These are phyloP conservation scores for Nemania sp. DNA, from an alignment of 2,329 filamentous ascomycete species.

Conservation along the genomic window DNA sequence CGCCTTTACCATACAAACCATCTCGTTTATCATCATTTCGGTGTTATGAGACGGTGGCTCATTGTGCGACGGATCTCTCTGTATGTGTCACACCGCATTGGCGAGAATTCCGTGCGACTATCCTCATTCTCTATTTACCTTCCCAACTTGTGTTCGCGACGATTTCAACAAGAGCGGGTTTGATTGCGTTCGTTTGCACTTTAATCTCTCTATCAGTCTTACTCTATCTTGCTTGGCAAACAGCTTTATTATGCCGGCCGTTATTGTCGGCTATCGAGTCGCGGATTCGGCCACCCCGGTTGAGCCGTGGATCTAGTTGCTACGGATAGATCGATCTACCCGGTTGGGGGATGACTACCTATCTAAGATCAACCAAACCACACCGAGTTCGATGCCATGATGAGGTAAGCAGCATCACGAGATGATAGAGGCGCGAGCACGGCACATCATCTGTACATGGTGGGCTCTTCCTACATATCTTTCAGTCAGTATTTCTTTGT, in stretches of 20 bases:
- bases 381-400: neutral
- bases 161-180: neutral
- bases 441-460: neutral
- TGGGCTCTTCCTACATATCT: no score
- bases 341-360: neutral
- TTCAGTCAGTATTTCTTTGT: neutral
- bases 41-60: constrained; percentile 1
- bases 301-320: neutral
- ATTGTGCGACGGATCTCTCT: constrained; percentile 3
- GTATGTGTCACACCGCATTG: constrained; percentile 25
- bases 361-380: neutral
- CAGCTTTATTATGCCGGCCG: constrained; percentile 5
- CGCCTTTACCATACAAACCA: neutral
- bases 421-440: neutral
- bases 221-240: neutral
- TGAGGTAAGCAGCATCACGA: constrained; percentile 12
- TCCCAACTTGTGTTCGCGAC: neutral
- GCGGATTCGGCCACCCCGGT: constrained; percentile 24
- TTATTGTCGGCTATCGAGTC: constrained; percentile 9
- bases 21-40: neutral
- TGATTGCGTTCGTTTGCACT: constrained; percentile 1
- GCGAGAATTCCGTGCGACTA: neutral
- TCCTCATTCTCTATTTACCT: neutral
- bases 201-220: constrained; percentile 6
- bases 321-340: constrained; percentile 6